Conservation (phyloP, 2,329 filamentous ascomycete species). For the Clarireedia sp. region DNA sequence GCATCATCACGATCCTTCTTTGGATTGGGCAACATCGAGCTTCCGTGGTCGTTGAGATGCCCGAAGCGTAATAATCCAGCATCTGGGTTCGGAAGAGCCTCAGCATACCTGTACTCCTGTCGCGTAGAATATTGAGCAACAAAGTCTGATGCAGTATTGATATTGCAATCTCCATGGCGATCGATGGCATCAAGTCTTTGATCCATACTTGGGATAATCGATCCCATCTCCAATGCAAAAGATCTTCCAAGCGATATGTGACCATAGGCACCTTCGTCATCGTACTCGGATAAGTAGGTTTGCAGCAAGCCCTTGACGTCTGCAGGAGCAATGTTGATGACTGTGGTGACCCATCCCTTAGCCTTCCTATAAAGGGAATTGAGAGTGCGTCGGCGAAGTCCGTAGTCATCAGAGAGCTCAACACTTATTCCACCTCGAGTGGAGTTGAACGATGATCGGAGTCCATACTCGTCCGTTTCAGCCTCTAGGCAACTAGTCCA, state of each 20-base stretch:
- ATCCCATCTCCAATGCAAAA: constrained; percentile 89
- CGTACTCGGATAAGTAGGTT: constrained; percentile 91
- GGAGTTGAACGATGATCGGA: constrained; percentile 73
- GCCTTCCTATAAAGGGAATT: constrained; percentile 70
- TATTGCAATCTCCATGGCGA: constrained; percentile 59
- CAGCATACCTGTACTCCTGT: constrained; percentile 88
- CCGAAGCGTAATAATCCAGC: constrained; percentile 57
- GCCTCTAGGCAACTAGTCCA: constrained; percentile 92
- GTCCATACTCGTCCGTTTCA: constrained; percentile 89
- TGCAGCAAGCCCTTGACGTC: constrained; percentile 94
- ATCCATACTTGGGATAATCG: constrained; percentile 76
- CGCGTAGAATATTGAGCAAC: constrained; percentile 94
- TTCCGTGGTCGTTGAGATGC: constrained; percentile 43
- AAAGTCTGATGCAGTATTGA: constrained; percentile 93
- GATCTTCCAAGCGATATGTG: constrained; percentile 89
- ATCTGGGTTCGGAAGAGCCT: constrained; percentile 62
- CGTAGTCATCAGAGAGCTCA: constrained; percentile 89
- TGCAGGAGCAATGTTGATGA: constrained; percentile 77
- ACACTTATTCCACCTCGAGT: constrained; percentile 69
- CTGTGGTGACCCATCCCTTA: constrained; percentile 69
- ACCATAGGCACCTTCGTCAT: constrained; percentile 83
- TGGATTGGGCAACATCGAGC: constrained; percentile 34
- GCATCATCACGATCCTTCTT: constrained; percentile 50
- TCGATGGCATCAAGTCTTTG: constrained; percentile 80
- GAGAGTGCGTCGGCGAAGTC: constrained; percentile 71